Conservation (phyloP, 139 green algal genomes). For the Gonium pectorale region DNA sequence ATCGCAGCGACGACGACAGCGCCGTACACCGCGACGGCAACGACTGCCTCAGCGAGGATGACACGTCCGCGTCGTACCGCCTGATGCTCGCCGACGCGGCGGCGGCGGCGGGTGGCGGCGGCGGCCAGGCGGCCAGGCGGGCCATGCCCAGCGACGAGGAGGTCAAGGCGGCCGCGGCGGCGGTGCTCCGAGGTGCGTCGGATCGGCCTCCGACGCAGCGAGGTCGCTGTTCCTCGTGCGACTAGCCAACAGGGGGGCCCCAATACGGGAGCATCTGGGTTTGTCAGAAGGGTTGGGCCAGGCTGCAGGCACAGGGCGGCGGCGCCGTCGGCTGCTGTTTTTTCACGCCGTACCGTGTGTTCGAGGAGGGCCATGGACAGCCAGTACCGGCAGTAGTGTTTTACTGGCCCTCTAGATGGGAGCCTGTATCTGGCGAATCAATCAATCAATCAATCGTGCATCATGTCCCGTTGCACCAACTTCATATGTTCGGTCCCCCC, state of each 20-base stretch:
- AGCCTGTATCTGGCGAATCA: too few species aligned
- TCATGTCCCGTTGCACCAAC: background rate
- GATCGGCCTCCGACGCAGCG: too few species aligned
- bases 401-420: too few species aligned
- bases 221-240: too few species aligned
- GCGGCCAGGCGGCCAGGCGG: background rate
- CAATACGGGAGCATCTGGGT: too few species aligned
- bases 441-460: background rate
- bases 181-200: background rate
- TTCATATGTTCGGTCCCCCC: background rate
- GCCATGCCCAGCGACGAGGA: background rate
- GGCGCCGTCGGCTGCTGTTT: background rate
- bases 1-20: too few species aligned
- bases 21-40: too few species aligned
- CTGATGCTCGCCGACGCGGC: background rate
- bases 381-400: too few species aligned
- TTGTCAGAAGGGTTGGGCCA: background rate
- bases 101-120: background rate
- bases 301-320: background rate
- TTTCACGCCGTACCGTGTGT: background rate
- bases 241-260: too few species aligned
- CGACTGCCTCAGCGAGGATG: background rate
- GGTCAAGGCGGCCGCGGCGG: background rate
- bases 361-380: too few species aligned
- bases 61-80: background rate